Evolutionary conservation across 2,329 filamentous ascomycete genomes (phyloP), one percentile per base, ranked within the genome.

Genomic region (Pezicula rhizophila): DNA sequence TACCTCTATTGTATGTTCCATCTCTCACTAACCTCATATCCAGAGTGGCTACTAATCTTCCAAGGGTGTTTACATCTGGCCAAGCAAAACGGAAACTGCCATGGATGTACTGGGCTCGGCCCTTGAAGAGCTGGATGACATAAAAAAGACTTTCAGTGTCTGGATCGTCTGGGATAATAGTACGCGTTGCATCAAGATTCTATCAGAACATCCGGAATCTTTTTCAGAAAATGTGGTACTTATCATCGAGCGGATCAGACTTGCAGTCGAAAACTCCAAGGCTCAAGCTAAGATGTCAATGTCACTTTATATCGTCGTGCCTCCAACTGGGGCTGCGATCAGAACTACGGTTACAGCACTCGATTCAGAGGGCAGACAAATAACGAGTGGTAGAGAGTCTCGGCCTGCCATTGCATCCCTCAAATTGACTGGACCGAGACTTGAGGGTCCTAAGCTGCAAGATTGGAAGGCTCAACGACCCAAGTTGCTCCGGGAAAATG

Each of bases 221-320:
- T 38, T 41, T 15, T 44, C 54, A 8, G 1, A 48, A 11, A 47
- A 44, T 15, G 35, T 60, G 2, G 17, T 18, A 10, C 43, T 41
- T 10, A 51, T 56, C 0, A 51, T 62, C 14, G 44, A 52, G 17
- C 57, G 49, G 12, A 60, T 65, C 26, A 50, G 57, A 44, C 40
- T 53, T 44, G 51, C 50, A 8, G 42, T 58, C 18, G 37, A 52
- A 15, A 47, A 59, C 48, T 54, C 52, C 4, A 53, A 54, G 17
- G 53, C 59, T 11, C 37, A 46, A 42, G 41, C 42, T 8, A 45
- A 56, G 7, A 53, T 48, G 11, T 56, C 57, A 37, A 49, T 45
- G 8, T 54, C 60, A 8, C 14, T 57, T 3, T 59, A 56, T 23
- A 51, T 64, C 18, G 50, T 61, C 11, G 48, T 56, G 12, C 60